Conservation (phyloP, 2,329 filamentous ascomycete species). For the Aspergillus chevalieri region DNA sequence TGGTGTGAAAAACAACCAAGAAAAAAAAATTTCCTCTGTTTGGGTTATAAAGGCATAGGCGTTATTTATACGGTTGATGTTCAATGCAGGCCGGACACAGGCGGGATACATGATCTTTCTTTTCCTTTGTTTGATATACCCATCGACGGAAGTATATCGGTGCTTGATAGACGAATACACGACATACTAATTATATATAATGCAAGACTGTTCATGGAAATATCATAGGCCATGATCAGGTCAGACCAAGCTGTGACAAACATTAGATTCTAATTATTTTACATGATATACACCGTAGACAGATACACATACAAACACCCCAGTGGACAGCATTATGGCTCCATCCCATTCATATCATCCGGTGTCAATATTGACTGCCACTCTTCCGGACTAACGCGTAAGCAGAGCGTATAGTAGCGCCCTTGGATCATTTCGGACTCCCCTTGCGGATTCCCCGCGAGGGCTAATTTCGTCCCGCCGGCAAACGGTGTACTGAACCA, state of each 20-base stretch:
- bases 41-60: background rate
- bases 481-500: slow-evolving; percentile 16
- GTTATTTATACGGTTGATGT: background rate
- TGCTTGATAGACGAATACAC: no score
- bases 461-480: slow-evolving; percentile 13
- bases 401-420: slow-evolving; percentile 16
- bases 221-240: background rate
- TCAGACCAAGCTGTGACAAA: background rate
- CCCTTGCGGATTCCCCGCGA: slow-evolving; percentile 8
- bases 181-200: no score
- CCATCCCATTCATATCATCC: slow-evolving; percentile 1
- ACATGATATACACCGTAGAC: background rate
- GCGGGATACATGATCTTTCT: background rate
- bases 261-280: background rate
- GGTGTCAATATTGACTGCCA: slow-evolving; percentile 5
- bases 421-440: slow-evolving; percentile 19
- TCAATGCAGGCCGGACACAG: background rate
- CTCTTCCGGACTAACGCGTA: slow-evolving; percentile 18
- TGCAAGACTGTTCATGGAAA: background rate
- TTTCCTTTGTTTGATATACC: background rate
- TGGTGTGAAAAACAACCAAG: background rate
- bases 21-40: background rate
- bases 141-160: background rate
- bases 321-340: background rate
- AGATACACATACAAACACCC: slow-evolving; percentile 1